Evolutionary conservation across 2,329 filamentous ascomycete species (phyloP).

Genomic region (Fusarium sp.): DNA sequence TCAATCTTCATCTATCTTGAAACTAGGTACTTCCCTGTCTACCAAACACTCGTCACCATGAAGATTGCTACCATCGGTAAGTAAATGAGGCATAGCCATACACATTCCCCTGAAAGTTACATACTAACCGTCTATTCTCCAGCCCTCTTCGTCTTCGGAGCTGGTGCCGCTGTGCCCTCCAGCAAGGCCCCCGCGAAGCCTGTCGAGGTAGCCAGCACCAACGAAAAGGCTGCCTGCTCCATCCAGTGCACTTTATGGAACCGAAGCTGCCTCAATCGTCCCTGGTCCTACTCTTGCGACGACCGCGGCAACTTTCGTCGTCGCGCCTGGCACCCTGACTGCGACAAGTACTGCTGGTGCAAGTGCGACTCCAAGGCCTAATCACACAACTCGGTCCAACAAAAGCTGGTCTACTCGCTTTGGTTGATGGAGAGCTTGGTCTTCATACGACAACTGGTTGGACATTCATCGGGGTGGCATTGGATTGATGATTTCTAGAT

Average conservation of each 20-base stretch:
- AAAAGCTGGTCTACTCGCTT: not conserved
- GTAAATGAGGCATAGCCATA: not conserved
- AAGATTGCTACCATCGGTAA: conserved; percentile 12
- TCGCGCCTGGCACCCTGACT: conserved; percentile 12
- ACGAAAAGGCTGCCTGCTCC: not conserved
- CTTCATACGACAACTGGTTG: not conserved
- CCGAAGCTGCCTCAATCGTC: conserved; percentile 10
- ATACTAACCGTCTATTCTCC: not conserved
- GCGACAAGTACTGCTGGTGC: conserved; percentile 20
- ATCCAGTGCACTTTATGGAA: conserved; percentile 10
- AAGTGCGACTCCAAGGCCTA: conserved; percentile 12
- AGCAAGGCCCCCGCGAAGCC: not conserved
- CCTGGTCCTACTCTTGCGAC: conserved; percentile 19
- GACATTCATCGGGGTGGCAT: not conserved
- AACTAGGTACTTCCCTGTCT: not conserved
- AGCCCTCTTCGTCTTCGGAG: conserved; percentile 11
- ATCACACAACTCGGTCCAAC: not conserved
- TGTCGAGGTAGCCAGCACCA: not conserved
- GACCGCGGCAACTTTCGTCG: not conserved
- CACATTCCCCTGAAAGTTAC: fast-evolving
- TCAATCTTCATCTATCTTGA: not conserved
- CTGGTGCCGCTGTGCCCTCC: not conserved
- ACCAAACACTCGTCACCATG: not conserved
- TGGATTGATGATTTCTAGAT: not conserved
- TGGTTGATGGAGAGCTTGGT: not conserved